phyloP scores from a whole-genome alignment of 2,329 filamentous ascomycete species.

The Ceratocystis albifundus region DNA sequence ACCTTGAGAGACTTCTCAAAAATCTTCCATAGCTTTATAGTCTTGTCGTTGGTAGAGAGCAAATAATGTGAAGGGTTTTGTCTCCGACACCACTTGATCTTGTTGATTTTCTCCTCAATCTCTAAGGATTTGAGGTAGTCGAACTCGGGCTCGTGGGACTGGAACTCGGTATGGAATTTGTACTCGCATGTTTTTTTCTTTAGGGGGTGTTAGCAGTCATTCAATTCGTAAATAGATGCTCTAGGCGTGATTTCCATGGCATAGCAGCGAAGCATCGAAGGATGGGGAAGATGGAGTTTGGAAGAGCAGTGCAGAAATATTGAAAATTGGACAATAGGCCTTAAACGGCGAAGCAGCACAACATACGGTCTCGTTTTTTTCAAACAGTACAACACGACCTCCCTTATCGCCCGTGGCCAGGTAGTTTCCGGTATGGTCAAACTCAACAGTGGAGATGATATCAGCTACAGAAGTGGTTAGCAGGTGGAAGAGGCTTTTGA shows the following conservation, averaged over 20 bases:
- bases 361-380: constrained; percentile 88
- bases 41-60: constrained; percentile 98
- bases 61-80: constrained; percentile 98
- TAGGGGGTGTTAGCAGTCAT: constrained; percentile 29
- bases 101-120: constrained; percentile 99
- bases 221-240: not conserved
- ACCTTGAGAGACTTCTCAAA: constrained; percentile 99
- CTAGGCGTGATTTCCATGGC: no score
- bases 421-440: constrained; percentile 83
- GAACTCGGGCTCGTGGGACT: constrained; percentile 98
- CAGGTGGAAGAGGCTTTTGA: not conserved
- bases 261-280: not conserved
- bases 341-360: constrained; percentile 19
- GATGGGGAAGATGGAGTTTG: not conserved
- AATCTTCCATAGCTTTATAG: constrained; percentile 99
- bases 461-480: constrained; percentile 46
- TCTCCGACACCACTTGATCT: constrained; percentile 98
- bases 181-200: constrained; percentile 99
- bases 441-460: constrained; percentile 85
- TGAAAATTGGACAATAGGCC: constrained; percentile 6
- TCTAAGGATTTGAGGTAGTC: constrained; percentile 98
- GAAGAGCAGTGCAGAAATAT: not conserved
- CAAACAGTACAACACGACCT: constrained; percentile 72
- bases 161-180: constrained; percentile 99
- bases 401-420: constrained; percentile 84